phyloP scores from a whole-genome alignment of 768 basidiomycete species.

The Rossbeevera mucosa region DNA sequence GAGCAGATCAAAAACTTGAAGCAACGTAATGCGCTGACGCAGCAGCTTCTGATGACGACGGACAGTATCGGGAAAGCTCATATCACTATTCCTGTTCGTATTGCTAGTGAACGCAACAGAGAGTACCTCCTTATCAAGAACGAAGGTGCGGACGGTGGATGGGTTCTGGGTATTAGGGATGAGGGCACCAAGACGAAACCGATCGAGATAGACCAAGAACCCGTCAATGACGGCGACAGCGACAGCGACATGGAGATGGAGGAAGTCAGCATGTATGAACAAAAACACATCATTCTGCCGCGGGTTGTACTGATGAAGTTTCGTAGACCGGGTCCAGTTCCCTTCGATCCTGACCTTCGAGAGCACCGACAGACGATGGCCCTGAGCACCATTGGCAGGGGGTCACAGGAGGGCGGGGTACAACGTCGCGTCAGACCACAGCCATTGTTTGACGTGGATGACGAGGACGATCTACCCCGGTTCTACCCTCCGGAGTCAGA shows the following conservation, averaged over 20 bases:
- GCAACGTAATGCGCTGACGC: constrained; percentile 87
- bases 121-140: constrained; percentile 96
- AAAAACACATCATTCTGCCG: not conserved
- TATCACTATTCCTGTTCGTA: constrained; percentile 85
- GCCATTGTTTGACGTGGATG: constrained; percentile 53
- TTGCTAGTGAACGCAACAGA: constrained; percentile 92
- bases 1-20: constrained; percentile 90
- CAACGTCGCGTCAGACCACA: constrained; percentile 34
- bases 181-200: constrained; percentile 81
- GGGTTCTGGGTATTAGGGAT: constrained; percentile 90
- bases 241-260: constrained; percentile 75
- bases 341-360: constrained; percentile 57
- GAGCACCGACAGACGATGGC: constrained; percentile 60
- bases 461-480: constrained; percentile 38
- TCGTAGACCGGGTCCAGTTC: constrained; percentile 28
- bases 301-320: constrained; percentile 11
- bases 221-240: constrained; percentile 36
- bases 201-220: constrained; percentile 71
- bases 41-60: constrained; percentile 87
- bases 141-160: constrained; percentile 80
- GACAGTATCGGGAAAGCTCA: constrained; percentile 89
- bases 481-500: constrained; percentile 26
- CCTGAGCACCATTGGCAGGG: constrained; percentile 51
- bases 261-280: constrained; percentile 66
- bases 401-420: constrained; percentile 36